Percentiles rank a stretch among this genome's conserved stretches.
phyloP scores from a whole-genome alignment of 176 grass and related monocot species.

The Eremochloa ophiuroides region DNA sequence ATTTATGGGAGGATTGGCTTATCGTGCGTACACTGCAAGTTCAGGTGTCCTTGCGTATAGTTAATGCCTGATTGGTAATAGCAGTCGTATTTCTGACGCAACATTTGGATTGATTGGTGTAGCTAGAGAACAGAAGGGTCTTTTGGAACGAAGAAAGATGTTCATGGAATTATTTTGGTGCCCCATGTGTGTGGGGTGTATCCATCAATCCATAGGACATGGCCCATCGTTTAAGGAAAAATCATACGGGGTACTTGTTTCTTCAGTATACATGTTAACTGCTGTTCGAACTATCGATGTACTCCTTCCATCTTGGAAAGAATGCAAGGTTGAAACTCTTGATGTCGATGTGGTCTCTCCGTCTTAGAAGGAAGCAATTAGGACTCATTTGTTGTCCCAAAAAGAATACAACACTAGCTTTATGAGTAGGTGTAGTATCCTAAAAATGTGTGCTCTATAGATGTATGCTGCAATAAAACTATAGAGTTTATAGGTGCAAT shows the following conservation, averaged over 20 bases:
- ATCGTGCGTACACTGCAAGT: neutral
- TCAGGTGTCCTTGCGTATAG: neutral
- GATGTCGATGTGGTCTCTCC: too few species aligned
- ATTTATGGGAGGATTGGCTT: neutral
- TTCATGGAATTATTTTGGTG: neutral
- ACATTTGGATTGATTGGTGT: slow-evolving; percentile 4
- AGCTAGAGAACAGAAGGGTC: neutral
- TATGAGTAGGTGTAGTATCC: too few species aligned
- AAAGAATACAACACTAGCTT: neutral
- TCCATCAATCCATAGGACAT: neutral
- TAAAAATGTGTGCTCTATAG: too few species aligned
- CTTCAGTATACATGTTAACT: neutral
- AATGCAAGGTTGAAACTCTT: neutral
- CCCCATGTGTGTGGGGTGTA: neutral
- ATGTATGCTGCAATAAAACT: too few species aligned
- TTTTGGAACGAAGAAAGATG: neutral
- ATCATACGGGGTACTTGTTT: neutral
- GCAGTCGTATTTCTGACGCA: neutral
- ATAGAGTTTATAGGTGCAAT: too few species aligned
- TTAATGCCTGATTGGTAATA: neutral
- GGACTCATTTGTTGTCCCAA: neutral
- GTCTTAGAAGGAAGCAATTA: neutral
- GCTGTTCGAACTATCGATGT: neutral
- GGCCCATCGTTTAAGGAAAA: neutral
- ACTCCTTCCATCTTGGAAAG: neutral